These are phyloP conservation scores for Gamsiella multidivaricata DNA, from an alignment of 192 early-diverging fungal genomes.

Conservation along the genomic window DNA sequence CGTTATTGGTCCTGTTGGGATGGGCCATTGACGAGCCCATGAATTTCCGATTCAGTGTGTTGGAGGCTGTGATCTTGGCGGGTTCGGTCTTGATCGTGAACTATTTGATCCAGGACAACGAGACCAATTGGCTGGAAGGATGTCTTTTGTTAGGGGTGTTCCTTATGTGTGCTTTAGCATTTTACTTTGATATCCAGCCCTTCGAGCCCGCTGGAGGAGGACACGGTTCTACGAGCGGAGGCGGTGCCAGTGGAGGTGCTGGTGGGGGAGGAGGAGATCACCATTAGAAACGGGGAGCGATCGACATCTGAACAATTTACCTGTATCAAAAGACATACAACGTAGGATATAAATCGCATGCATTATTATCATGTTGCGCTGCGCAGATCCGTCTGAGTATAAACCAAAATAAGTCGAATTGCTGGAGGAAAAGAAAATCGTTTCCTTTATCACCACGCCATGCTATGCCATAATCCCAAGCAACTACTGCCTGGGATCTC, in stretches of 20 bases:
- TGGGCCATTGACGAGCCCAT: slow-evolving; percentile 84
- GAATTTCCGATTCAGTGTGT: slow-evolving; percentile 82
- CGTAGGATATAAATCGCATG: too few relatives aligned
- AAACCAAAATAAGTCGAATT: too few relatives aligned
- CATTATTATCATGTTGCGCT: too few relatives aligned
- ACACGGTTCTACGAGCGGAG: neutral
- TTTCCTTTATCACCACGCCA: too few relatives aligned
- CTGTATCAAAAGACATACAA: too few relatives aligned
- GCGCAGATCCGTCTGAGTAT: too few relatives aligned
- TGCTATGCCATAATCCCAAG: too few relatives aligned
- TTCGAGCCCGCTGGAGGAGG: slow-evolving; percentile 7
- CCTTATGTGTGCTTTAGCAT: slow-evolving; percentile 86
- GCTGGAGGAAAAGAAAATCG: too few relatives aligned
- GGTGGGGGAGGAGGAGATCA: neutral
- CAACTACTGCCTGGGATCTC: too few relatives aligned
- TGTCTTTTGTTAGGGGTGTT: slow-evolving; percentile 82
- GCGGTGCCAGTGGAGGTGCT: neutral
- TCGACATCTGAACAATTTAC: too few relatives aligned
- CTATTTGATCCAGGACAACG: slow-evolving; percentile 82
- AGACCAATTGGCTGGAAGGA: slow-evolving; percentile 94
- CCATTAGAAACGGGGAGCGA: too few relatives aligned
- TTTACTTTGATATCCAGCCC: slow-evolving; percentile 71
- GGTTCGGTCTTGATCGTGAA: slow-evolving; percentile 80
- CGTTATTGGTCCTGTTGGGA: slow-evolving; percentile 76
- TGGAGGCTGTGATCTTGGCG: slow-evolving; percentile 84